A percentile compares a stretch with the other conserved stretches of the same genome.
phyloP scores from a whole-genome alignment of 2,329 filamentous ascomycete genomes.

The Talaromyces rugulosus region DNA sequence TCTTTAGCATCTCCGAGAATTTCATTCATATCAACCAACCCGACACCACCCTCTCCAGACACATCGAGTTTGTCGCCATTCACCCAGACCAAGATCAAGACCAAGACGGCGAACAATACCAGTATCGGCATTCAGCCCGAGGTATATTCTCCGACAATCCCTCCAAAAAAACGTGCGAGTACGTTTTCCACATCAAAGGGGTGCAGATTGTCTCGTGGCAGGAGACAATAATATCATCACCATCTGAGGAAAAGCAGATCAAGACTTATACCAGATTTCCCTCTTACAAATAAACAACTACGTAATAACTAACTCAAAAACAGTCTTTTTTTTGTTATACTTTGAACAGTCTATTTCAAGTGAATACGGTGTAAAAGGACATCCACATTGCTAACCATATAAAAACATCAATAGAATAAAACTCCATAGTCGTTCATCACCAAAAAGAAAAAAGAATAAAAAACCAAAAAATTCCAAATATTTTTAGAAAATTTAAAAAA shows the following conservation, averaged over 20 bases:
- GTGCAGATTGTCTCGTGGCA: conserved; percentile 26
- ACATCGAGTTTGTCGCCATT: neutral
- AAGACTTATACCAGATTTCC: conserved; percentile 3
- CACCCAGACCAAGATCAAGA: neutral
- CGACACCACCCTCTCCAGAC: neutral
- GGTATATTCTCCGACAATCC: neutral
- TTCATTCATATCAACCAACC: neutral
- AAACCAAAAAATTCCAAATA: neutral
- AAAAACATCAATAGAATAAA: neutral
- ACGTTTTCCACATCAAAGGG: conserved; percentile 24
- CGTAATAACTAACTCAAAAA: no score
- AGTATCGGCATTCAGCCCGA: conserved; percentile 5
- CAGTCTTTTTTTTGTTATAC: no score
- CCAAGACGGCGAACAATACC: neutral
- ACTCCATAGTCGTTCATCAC: neutral
- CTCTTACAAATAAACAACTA: no score
- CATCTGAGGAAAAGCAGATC: neutral
- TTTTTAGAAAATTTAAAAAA: neutral
- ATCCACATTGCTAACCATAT: neutral
- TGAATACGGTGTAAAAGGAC: neutral
- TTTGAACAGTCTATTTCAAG: neutral
- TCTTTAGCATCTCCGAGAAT: neutral
- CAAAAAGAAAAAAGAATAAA: neutral
- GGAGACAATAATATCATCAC: conserved; percentile 1
- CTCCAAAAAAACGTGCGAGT: conserved; percentile 13